Conservation (phyloP, 768 basidiomycete species). For the Russula sp. region DNA sequence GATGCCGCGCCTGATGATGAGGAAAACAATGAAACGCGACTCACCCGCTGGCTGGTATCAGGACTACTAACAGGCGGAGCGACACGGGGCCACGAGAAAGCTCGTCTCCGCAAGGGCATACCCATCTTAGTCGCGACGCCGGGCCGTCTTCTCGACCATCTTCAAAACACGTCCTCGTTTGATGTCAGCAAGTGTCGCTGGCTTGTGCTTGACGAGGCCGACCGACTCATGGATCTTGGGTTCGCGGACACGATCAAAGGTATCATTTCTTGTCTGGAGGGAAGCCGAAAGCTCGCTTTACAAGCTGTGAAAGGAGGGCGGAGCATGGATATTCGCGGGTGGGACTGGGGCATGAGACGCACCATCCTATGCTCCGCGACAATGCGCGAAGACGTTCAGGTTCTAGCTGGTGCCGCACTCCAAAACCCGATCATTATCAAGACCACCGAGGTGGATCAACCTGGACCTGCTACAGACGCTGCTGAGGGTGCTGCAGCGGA, state of each 20-base stretch:
- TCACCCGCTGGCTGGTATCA: conserved; percentile 92
- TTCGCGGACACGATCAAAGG: conserved; percentile 95
- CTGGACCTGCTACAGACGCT: conserved; percentile 33
- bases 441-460: conserved; percentile 52
- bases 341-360: conserved; percentile 79
- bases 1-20: conserved; percentile 51
- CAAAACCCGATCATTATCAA: conserved; percentile 81
- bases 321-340: conserved; percentile 71
- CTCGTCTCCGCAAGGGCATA: conserved; percentile 87
- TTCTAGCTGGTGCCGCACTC: conserved; percentile 80
- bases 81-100: conserved; percentile 93
- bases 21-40: conserved; percentile 43
- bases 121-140: conserved; percentile 96
- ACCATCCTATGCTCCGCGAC: conserved; percentile 97
- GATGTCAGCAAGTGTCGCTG: conserved; percentile 92
- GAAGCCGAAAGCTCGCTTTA: conserved; percentile 66
- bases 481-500: conserved; percentile 37
- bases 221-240: conserved; percentile 95
- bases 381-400: conserved; percentile 91
- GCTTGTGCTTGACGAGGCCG: conserved; percentile 96
- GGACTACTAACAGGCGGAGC: conserved; percentile 93
- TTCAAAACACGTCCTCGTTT: conserved; percentile 93
- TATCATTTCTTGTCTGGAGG: conserved; percentile 84
- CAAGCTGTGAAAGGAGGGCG: conserved; percentile 66
- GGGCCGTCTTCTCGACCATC: conserved; percentile 90